Evolutionary conservation across 352 stramenopile genomes (phyloP).

Genomic region (Phytophthora pseudosyringae): DNA sequence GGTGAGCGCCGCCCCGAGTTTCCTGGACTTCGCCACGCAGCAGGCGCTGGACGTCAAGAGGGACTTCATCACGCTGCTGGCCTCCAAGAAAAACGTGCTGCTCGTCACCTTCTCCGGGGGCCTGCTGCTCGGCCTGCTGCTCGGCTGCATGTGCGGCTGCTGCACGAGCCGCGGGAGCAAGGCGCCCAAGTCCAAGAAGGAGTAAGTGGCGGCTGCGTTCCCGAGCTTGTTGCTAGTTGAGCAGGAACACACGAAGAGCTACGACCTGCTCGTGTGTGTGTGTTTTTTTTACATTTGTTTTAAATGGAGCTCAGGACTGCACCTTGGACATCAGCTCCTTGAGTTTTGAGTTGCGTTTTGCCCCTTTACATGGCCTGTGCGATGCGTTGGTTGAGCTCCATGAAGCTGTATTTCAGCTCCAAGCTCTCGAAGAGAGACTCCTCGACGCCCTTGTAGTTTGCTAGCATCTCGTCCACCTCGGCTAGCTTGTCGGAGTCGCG

Average conservation of each 20-base stretch:
- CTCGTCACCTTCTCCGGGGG: conserved; percentile 76
- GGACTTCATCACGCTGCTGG: conserved; percentile 73
- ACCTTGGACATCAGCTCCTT: conserved; percentile 6
- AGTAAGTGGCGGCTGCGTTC: conserved; percentile 37
- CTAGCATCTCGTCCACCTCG: conserved; percentile 80
- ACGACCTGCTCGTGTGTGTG: neutral
- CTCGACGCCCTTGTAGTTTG: conserved; percentile 77
- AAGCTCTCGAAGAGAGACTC: conserved; percentile 80
- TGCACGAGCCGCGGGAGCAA: conserved; percentile 58
- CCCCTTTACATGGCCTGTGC: conserved; percentile 37
- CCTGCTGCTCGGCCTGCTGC: conserved; percentile 65
- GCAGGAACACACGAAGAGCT: neutral
- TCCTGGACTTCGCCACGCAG: conserved; percentile 46
- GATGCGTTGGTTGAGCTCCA: conserved; percentile 62
- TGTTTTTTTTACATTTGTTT: conserved; percentile 29
- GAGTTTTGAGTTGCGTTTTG: conserved; percentile 3
- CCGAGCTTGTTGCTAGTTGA: conserved; percentile 8
- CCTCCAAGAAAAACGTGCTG: conserved; percentile 87
- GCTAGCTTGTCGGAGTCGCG: conserved; percentile 69
- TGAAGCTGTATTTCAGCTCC: conserved; percentile 86
- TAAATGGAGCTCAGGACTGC: conserved; percentile 22
- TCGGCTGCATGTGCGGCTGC: conserved; percentile 77
- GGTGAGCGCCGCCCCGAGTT: conserved; percentile 40
- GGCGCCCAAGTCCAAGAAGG: conserved; percentile 60
- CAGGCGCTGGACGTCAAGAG: conserved; percentile 58